A percentile compares a stretch with the other conserved stretches of the same genome.
phyloP scores from a whole-genome alignment of 805 yeast species.

The Wickerhamiella lipophila region DNA sequence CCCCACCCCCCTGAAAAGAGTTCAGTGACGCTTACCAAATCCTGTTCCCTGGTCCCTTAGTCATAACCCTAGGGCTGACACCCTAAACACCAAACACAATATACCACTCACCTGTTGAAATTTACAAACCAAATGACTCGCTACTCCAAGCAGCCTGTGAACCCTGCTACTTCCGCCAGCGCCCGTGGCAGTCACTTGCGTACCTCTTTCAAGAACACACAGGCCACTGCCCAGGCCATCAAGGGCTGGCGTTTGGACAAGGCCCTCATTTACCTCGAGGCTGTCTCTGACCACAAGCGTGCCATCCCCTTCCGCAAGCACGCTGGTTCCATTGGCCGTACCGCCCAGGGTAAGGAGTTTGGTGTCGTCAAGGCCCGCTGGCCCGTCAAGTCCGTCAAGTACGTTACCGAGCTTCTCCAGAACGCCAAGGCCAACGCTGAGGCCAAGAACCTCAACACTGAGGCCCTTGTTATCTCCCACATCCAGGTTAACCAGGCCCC shows the following conservation, averaged over 20 bases:
- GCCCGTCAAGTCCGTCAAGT: constrained; percentile 98
- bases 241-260: constrained; percentile 94
- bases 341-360: constrained; percentile 99
- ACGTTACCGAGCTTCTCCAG: constrained; percentile 83
- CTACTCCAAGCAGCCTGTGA: constrained; percentile 98
- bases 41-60: neutral
- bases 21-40: too few relatives aligned
- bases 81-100: neutral
- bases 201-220: constrained; percentile 99
- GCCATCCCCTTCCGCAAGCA: constrained; percentile 99
- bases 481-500: constrained; percentile 99
- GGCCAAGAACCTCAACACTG: constrained; percentile 91
- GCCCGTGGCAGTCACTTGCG: constrained; percentile 99
- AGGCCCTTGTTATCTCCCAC: constrained; percentile 90
- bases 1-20: neutral
- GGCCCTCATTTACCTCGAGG: constrained; percentile 92
- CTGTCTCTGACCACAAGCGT: constrained; percentile 95
- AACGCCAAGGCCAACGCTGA: constrained; percentile 99
- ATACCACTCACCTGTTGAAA: constrained; percentile 5
- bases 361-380: constrained; percentile 99
- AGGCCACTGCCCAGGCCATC: constrained; percentile 98
- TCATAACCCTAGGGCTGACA: constrained; percentile 6
- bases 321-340: constrained; percentile 94
- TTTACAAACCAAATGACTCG: constrained; percentile 58
- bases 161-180: constrained; percentile 98